Evolutionary conservation across 257 asterid genomes (phyloP), one percentile per base, ranked within the genome.

Genomic region (Marsdenia floribunda): DNA sequence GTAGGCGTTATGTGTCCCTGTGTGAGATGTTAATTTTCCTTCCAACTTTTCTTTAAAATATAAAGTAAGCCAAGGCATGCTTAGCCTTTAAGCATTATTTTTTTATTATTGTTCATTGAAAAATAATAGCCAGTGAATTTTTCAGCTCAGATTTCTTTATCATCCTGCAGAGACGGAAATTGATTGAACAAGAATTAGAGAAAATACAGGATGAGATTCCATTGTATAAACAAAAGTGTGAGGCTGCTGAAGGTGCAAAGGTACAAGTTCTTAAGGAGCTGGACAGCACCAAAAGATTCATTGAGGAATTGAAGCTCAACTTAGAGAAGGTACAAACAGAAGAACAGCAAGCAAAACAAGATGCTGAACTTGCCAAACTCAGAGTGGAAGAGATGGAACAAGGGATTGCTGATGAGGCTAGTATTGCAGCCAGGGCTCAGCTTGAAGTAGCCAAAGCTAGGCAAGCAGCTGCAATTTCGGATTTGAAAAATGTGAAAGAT

Each of bases 381-480:
- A 80, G 97, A 73, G 88, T 90, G 22, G 98, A 91, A 81, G 97
- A 96, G 87, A 82, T 96, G 82, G 96, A 92, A 78, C 90, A 90
- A 75, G 99, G 97, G 71, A 88, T 96, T 52, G 90, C 97, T 1
- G 93, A 88, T 42, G 98, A 90, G 67, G 82, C 91, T 58, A 90
- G 98, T 76, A 78, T 88, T 75, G 98, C 99, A 0, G 96, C 97
- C 81, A 96, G 84, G 89, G 98, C 94, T 13, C 97, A 96, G 89
- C 92, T 96, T 37, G 98, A 96, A 89, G 98, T 96, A 4, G 97
- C 98, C 22, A 87, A 78, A 76, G 96, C 97, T 3, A 79, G 98
- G 77, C 93, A 93, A 58, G 74, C 83, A 11, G 90, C 97, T 24
- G 98, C 98, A 11, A 83, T 88, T 67, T 38, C 92, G 3, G 97